A percentile compares a stretch with the other conserved stretches of the same genome.
Evolutionary conservation across 495 filamentous ascomycete species (phyloP).

Genomic region (Neurospora sp.): DNA sequence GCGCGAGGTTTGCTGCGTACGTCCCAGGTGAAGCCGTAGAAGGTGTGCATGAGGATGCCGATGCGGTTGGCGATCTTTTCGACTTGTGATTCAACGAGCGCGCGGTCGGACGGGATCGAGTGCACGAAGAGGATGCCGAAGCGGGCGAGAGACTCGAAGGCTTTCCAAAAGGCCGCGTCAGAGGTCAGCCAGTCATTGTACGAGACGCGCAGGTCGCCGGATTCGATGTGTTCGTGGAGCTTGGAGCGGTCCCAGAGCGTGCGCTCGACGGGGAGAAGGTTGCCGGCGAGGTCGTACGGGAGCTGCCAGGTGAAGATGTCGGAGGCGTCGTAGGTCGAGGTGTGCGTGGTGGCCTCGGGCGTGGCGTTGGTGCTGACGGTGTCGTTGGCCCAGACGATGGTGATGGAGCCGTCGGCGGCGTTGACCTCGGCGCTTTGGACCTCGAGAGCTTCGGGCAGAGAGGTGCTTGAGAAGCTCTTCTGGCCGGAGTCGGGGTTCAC

Average conservation of each 20-base stretch:
- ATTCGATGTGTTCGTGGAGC: constrained; percentile 25
- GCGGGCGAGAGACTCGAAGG: constrained; percentile 41
- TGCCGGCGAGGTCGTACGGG: background rate
- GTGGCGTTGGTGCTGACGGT: constrained; percentile 12
- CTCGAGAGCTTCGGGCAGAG: constrained; percentile 50
- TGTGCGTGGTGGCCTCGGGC: constrained; percentile 10
- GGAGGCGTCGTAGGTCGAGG: constrained; percentile 3
- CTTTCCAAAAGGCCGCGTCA: constrained; percentile 35
- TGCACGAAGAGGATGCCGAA: constrained; percentile 67
- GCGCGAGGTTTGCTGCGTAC: constrained; percentile 65
- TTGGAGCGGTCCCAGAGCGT: constrained; percentile 13
- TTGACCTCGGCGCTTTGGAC: constrained; percentile 19
- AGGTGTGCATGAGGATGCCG: constrained; percentile 66
- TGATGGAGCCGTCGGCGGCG: constrained; percentile 32
- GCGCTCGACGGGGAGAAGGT: constrained; percentile 2
- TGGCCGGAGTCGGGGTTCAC: constrained; percentile 72
- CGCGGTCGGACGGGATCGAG: constrained; percentile 47
- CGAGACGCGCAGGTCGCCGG: constrained; percentile 34
- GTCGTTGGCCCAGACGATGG: constrained; percentile 45
- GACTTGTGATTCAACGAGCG: constrained; percentile 43
- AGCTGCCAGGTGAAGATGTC: constrained; percentile 3
- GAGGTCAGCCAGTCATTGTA: constrained; percentile 61
- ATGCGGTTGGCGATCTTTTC: constrained; percentile 58
- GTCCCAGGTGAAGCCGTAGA: constrained; percentile 87
- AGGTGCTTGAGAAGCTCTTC: constrained; percentile 64